Percentiles rank a stretch among this genome's conserved stretches.
Conservation (phyloP, 345 rosid species). For the Noccaea bulbosa region DNA sequence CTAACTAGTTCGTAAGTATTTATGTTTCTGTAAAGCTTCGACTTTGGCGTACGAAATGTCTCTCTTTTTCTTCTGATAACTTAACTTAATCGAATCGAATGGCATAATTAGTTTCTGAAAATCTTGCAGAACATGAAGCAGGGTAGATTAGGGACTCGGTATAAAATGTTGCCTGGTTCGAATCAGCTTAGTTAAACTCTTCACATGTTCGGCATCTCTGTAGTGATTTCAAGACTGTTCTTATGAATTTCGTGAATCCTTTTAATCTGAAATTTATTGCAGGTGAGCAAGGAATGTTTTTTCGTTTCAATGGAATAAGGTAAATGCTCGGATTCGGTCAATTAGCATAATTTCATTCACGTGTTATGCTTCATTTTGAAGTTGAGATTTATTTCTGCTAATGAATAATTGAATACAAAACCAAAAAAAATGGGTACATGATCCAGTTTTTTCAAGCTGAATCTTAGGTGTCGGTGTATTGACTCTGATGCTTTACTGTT, state of each 20-base stretch:
- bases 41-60: background rate
- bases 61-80: background rate
- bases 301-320: slow-evolving; percentile 36
- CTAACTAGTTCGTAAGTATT: background rate
- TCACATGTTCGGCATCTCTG: background rate
- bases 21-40: background rate
- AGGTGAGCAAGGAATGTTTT: slow-evolving; percentile 30
- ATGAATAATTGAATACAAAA: background rate
- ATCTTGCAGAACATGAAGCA: background rate
- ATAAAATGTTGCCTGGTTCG: slow-evolving; percentile 4
- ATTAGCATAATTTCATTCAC: background rate
- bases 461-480: background rate
- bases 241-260: background rate
- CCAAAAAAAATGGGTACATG: background rate
- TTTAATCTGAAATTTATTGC: slow-evolving; percentile 24
- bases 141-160: background rate
- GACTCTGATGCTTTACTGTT: slow-evolving; percentile 30
- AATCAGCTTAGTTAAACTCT: background rate
- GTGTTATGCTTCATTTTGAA: background rate
- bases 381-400: background rate
- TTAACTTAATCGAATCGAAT: background rate
- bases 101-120: background rate
- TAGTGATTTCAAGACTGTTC: slow-evolving; percentile 4
- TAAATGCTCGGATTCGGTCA: background rate
- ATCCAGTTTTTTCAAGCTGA: background rate